Evolutionary conservation across 805 yeast genomes (phyloP), one percentile per base, ranked within the genome.

Genomic region (Monosporozyma aquatica): DNA sequence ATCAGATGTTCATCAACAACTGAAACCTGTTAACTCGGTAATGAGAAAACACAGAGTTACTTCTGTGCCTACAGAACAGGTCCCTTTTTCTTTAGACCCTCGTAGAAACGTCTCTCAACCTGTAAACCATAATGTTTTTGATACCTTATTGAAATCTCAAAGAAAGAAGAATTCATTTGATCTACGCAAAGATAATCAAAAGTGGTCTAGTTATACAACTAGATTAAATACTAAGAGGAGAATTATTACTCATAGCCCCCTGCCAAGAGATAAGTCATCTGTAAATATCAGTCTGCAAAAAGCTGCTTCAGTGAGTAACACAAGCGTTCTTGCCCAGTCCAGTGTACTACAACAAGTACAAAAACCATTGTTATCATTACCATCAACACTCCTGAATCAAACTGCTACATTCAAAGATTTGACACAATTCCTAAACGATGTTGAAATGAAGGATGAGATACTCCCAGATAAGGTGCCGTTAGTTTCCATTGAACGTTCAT

Each of bases 41-140:
- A 35, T 18, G 22, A 35, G 3, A 29, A 24, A 10, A 6, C 9
- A 21, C 17, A 34, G 38, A 35, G 25, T 40, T 23, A n/a, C 22
- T 29, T 5, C 47, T 38, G 21, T 26, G 15, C 15, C 40, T 22
- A 13, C 14, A 26, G 25, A 10, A 10, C 13, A 23, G 11, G 35
- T 9, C 22, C 30, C 15, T 20, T 29, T 30, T 14, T 58, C 63
- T 1, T 42, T 60, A 27, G 65, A 60, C 40, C 65, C 65, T 6
- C 58, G 61, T 37, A 53, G 60, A 24, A 56, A 54, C 38, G 34
- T 51, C 9, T 49, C 62, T 4, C 59, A 56, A 37, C 62, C 65
- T 8, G 43, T 34, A 2, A 48, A 48, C 22, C 40, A 55, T 7
- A 51, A 42, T 18, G 43, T 48, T 2, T 22, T 37, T 22, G 35